These are phyloP conservation scores for Zoysia japonica DNA, from an alignment of 176 grass and related monocot genomes.

Conservation along the genomic window DNA sequence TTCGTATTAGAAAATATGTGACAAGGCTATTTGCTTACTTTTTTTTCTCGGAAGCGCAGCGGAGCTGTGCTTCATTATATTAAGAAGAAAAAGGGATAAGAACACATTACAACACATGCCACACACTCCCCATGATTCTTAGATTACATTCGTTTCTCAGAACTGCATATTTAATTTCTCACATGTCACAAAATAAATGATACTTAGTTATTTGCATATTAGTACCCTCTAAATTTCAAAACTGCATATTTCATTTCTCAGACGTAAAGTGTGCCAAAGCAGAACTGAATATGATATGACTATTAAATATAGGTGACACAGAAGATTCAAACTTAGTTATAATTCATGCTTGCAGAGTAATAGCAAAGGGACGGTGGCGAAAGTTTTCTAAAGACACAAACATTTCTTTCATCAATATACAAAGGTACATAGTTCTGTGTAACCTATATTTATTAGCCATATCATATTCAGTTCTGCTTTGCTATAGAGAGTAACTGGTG, in stretches of 20 bases:
- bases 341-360: neutral
- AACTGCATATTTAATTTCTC: too few relatives aligned
- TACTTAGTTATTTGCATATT: neutral
- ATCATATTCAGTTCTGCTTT: too few relatives aligned
- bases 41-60: too few relatives aligned
- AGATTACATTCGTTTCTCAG: too few relatives aligned
- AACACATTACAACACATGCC: too few relatives aligned
- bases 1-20: constrained; percentile 35
- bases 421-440: neutral
- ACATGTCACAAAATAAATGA: too few relatives aligned
- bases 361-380: neutral
- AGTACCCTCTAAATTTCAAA: neutral
- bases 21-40: neutral
- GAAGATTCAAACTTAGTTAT: neutral
- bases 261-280: neutral
- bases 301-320: neutral
- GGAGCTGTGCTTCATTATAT: too few relatives aligned
- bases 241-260: neutral
- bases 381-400: neutral
- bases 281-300: neutral
- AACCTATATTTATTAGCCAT: too few relatives aligned
- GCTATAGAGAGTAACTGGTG: too few relatives aligned
- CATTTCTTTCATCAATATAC: neutral
- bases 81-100: too few relatives aligned
- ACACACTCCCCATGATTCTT: too few relatives aligned